phyloP scores from a whole-genome alignment of 2,329 filamentous ascomycete species.

The Falciphora oryzae region DNA sequence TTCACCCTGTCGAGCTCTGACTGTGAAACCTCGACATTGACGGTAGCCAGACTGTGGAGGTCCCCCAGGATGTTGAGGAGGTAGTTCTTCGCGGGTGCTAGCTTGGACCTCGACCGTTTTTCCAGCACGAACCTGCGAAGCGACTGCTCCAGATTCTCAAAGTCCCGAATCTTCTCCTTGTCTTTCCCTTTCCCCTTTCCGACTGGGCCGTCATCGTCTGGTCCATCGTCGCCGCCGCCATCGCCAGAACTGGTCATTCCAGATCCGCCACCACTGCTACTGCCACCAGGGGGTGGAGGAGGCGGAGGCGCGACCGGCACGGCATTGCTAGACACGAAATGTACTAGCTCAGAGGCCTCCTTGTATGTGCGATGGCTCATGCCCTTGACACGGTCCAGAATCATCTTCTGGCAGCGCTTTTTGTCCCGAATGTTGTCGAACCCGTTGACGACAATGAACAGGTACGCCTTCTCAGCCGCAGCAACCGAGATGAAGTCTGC shows the following conservation, averaged over 20 bases:
- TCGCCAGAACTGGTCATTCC: neutral
- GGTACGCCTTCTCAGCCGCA: slow-evolving; percentile 93
- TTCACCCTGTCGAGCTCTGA: slow-evolving; percentile 79
- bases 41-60: slow-evolving; percentile 71
- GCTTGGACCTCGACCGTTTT: slow-evolving; percentile 89
- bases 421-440: slow-evolving; percentile 94
- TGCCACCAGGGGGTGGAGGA: slow-evolving; percentile 48
- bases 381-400: slow-evolving; percentile 79
- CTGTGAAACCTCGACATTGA: slow-evolving; percentile 83
- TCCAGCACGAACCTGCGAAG: slow-evolving; percentile 90
- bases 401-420: slow-evolving; percentile 83
- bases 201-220: slow-evolving; percentile 39
- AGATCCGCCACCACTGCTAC: slow-evolving; percentile 42
- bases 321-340: slow-evolving; percentile 96
- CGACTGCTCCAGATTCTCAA: slow-evolving; percentile 83
- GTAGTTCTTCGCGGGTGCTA: slow-evolving; percentile 93
- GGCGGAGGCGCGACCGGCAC: slow-evolving; percentile 66
- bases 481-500: slow-evolving; percentile 97
- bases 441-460: slow-evolving; percentile 98
- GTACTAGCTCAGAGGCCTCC: slow-evolving; percentile 85
- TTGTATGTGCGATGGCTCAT: slow-evolving; percentile 93
- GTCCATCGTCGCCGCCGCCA: slow-evolving; percentile 38
- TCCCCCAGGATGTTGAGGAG: slow-evolving; percentile 90
- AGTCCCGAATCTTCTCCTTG: slow-evolving; percentile 81
- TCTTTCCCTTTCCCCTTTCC: slow-evolving; percentile 78